A percentile compares a stretch with the other conserved stretches of the same genome.
Conservation (phyloP, 306 rosid species). For the Vachellia collinsii region DNA sequence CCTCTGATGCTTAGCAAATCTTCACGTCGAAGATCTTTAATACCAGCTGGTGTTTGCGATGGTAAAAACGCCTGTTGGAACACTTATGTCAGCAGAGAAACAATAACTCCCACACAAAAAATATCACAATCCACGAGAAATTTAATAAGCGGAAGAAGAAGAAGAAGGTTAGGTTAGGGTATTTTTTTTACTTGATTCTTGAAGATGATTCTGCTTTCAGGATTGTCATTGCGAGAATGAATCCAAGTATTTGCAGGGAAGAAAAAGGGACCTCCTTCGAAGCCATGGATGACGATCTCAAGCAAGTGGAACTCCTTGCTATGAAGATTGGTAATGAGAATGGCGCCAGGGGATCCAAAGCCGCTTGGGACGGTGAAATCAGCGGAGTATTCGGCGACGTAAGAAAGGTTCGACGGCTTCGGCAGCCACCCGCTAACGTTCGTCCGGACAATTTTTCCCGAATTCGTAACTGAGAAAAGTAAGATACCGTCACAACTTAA, state of each 20-base stretch:
- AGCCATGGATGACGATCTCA: slow-evolving; percentile 74
- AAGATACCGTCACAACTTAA: neutral
- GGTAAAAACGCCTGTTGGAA: slow-evolving; percentile 73
- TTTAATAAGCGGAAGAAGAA: neutral
- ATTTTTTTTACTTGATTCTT: slow-evolving; percentile 60
- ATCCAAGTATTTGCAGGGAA: slow-evolving; percentile 92
- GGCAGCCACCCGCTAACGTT: slow-evolving; percentile 81
- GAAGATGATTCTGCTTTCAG: slow-evolving; percentile 79
- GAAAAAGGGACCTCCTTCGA: slow-evolving; percentile 73
- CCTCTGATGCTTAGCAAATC: slow-evolving; percentile 78
- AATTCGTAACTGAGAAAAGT: slow-evolving; percentile 57
- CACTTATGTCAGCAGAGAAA: neutral
- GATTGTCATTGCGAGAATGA: slow-evolving; percentile 71
- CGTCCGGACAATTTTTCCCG: slow-evolving; percentile 61
- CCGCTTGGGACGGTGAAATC: slow-evolving; percentile 62
- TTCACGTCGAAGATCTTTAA: slow-evolving; percentile 71
- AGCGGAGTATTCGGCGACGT: slow-evolving; percentile 71
- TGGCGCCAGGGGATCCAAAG: slow-evolving; percentile 81
- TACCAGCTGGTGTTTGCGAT: slow-evolving; percentile 81
- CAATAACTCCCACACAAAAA: neutral
- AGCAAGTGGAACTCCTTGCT: slow-evolving; percentile 75
- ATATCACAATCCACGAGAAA: neutral
- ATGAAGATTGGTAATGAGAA: slow-evolving; percentile 78
- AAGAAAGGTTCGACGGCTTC: slow-evolving; percentile 49
- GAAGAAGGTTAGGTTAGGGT: neutral